Evolutionary conservation across 306 rosid species (phyloP).

Genomic region (Cucurbita moschata): DNA sequence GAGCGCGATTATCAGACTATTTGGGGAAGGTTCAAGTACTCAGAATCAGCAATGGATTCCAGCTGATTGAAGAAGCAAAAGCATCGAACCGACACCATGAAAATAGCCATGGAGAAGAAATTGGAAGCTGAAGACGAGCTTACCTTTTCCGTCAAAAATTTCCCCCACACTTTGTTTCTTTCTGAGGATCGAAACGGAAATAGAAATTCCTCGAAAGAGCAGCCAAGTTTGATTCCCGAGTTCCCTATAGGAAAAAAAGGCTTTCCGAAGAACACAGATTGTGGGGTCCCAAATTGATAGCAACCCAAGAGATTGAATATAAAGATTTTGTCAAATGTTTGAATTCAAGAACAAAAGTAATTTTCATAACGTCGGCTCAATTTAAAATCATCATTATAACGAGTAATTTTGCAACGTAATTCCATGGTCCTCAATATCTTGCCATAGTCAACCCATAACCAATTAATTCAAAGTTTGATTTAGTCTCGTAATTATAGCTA

Average conservation of each 20-base stretch:
- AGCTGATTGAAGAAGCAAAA: background rate
- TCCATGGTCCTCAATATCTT: background rate
- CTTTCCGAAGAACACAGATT: constrained; percentile 23
- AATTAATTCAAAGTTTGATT: background rate
- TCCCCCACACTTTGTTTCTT: background rate
- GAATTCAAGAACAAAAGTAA: background rate
- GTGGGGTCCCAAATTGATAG: constrained; percentile 39
- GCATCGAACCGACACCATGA: background rate
- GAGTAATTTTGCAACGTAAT: constrained; percentile 17
- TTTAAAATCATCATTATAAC: constrained; percentile 4
- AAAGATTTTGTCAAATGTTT: background rate
- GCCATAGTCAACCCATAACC: background rate
- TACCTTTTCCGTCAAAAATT: background rate
- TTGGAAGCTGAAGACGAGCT: background rate
- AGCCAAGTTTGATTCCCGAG: constrained; percentile 11
- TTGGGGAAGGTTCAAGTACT: background rate
- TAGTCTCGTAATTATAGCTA: background rate
- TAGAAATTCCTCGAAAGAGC: constrained; percentile 1
- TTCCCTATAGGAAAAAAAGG: background rate
- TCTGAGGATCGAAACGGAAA: background rate
- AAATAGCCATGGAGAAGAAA: background rate
- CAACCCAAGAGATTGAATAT: constrained; percentile 16
- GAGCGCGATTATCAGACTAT: background rate
- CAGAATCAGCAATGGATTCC: background rate
- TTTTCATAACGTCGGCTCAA: background rate